phyloP scores from a whole-genome alignment of 768 basidiomycete species.

The Naematelia encephala region DNA sequence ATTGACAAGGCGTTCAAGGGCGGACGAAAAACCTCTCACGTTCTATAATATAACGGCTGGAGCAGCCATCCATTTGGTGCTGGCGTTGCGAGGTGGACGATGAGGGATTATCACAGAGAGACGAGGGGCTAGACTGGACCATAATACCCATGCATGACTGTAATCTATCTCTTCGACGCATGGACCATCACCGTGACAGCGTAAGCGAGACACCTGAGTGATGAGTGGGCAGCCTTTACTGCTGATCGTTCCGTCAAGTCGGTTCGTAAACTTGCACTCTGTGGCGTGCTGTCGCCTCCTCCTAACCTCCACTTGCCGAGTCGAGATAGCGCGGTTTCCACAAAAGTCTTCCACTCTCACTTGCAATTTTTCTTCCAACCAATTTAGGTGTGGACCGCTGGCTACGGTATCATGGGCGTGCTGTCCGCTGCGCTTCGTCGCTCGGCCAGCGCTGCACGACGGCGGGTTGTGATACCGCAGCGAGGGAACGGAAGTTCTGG shows the following conservation, averaged over 20 bases:
- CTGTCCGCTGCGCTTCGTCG: not conserved
- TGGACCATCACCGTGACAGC: too few species aligned
- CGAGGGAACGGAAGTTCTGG: not conserved
- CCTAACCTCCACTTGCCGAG: not conserved
- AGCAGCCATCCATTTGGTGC: constrained; percentile 85
- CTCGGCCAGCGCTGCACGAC: not conserved
- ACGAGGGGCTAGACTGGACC: not conserved
- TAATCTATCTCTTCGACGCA: not conserved
- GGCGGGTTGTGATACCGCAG: not conserved
- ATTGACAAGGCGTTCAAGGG: constrained; percentile 55
- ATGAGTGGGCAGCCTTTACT: too few species aligned
- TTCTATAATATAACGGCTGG: constrained; percentile 82
- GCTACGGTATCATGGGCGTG: not conserved
- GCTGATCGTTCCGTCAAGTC: too few species aligned
- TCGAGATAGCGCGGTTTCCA: not conserved
- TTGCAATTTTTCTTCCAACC: too few species aligned
- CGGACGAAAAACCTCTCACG: constrained; percentile 83
- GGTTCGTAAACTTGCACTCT: not conserved
- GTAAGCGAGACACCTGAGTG: too few species aligned
- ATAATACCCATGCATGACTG: constrained; percentile 7
- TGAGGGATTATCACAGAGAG: not conserved
- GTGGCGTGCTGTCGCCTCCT: not conserved
- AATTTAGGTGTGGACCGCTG: too few species aligned
- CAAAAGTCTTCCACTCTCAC: too few species aligned
- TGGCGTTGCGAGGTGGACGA: constrained; percentile 84